Percentiles rank a stretch among this genome's conserved stretches.
Conservation (phyloP, 371 early-diverging fungal genomes). For the Amoeboaphelidium protococcarum region DNA sequence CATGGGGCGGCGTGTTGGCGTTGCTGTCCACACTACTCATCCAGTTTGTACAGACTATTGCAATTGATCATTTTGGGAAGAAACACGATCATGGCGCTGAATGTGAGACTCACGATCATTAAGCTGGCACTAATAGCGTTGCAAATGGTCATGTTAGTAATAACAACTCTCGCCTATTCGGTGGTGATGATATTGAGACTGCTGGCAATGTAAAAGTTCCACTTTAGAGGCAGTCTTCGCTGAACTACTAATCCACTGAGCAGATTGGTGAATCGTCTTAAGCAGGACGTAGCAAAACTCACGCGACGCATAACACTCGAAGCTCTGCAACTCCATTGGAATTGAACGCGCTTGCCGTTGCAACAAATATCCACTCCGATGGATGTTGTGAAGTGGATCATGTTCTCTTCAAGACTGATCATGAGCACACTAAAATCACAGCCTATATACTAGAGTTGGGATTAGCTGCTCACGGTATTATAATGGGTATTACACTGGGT, state of each 20-base stretch:
- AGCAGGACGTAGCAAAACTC: too few species aligned
- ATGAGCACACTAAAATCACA: slow-evolving; percentile 9
- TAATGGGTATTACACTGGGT: slow-evolving; percentile 56
- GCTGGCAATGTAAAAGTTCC: neutral
- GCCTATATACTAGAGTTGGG: slow-evolving; percentile 50
- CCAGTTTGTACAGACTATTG: slow-evolving; percentile 24
- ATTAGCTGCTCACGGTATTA: slow-evolving; percentile 55
- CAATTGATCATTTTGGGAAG: slow-evolving; percentile 6
- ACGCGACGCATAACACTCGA: neutral
- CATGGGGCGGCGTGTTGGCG: slow-evolving; percentile 20
- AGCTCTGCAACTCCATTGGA: neutral
- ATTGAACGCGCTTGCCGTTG: neutral
- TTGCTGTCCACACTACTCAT: slow-evolving; percentile 14
- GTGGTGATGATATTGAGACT: neutral
- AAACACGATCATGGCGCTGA: slow-evolving; percentile 7
- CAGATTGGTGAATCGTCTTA: neutral
- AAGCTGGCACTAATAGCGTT: too few species aligned
- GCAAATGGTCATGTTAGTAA: too few species aligned
- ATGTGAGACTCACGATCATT: neutral
- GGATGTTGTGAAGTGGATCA: neutral
- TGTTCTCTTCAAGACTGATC: neutral
- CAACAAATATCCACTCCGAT: neutral
- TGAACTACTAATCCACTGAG: neutral
- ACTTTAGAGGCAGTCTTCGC: neutral
- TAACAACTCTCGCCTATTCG: too few species aligned